Evolutionary conservation across 1,139 yeast genomes (phyloP).

Genomic region (Suhomyces anneliseae): DNA sequence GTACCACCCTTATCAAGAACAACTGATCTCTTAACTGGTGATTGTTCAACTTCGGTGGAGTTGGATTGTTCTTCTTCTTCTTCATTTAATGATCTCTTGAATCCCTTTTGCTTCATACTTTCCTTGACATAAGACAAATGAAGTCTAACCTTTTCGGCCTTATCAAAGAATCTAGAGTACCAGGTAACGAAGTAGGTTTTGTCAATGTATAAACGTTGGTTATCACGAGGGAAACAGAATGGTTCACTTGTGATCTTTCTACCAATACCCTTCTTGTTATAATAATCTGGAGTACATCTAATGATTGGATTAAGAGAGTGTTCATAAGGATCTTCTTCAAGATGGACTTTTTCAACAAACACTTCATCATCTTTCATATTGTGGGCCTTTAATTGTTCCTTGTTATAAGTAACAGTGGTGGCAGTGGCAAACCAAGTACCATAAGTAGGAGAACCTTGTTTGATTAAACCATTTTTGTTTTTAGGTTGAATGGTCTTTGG

Average conservation of each 20-base stretch:
- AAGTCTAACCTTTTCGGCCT: constrained; percentile 58
- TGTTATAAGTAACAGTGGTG: constrained; percentile 53
- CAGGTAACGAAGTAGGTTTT: constrained; percentile 75
- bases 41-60: too few relatives aligned
- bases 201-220: constrained; percentile 53
- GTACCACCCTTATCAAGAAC: constrained; percentile 42
- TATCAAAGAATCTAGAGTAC: constrained; percentile 64
- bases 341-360: constrained; percentile 52
- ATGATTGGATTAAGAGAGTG: constrained; percentile 71
- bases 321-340: constrained; percentile 70
- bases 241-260: constrained; percentile 63
- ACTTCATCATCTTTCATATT: constrained; percentile 62
- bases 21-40: constrained; percentile 26
- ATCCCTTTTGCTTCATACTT: constrained; percentile 53
- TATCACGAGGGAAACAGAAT: constrained; percentile 77
- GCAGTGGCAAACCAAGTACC: constrained; percentile 76
- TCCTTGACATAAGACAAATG: constrained; percentile 70
- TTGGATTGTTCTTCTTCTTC: constrained; percentile 13
- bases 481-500: constrained; percentile 80
- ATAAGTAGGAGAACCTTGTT: constrained; percentile 68
- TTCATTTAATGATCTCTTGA: constrained; percentile 39
- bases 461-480: constrained; percentile 66
- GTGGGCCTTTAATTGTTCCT: constrained; percentile 66
- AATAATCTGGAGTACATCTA: constrained; percentile 81
- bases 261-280: constrained; percentile 62